These are phyloP conservation scores for Talaromyces borbonicus DNA, from an alignment of 495 filamentous ascomycete genomes.

Conservation along the genomic window DNA sequence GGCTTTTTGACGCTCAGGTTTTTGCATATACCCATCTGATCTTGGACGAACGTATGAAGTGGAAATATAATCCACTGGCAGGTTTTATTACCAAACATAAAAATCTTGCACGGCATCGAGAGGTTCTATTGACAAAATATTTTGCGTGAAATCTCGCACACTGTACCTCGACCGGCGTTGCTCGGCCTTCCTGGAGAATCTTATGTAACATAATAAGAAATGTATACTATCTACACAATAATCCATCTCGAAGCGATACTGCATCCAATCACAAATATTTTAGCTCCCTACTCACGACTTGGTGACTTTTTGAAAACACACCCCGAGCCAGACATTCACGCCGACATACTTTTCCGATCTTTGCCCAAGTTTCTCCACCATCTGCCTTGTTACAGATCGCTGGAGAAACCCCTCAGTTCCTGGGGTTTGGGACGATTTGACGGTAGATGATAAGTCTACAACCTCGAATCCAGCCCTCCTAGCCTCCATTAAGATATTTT, in stretches of 20 bases:
- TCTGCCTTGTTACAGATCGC: conserved; percentile 40
- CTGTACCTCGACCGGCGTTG: conserved; percentile 8
- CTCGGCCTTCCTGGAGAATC: conserved; percentile 10
- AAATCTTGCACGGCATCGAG: conserved; percentile 47
- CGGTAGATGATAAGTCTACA: conserved; percentile 6
- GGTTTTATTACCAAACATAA: conserved; percentile 29
- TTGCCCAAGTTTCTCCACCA: conserved; percentile 40
- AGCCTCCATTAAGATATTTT: conserved; percentile 47
- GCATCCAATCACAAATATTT: no score
- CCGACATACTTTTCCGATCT: conserved; percentile 64
- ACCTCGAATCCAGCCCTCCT: conserved; percentile 42
- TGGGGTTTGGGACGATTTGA: background rate
- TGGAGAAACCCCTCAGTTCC: conserved; percentile 26
- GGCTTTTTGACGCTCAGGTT: conserved; percentile 74
- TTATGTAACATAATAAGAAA: no score
- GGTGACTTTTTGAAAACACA: conserved; percentile 44
- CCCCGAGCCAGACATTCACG: conserved; percentile 54
- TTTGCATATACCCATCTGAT: conserved; percentile 88
- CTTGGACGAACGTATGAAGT: conserved; percentile 48
- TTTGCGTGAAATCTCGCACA: no score
- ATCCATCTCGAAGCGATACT: no score
- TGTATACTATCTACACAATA: conserved; percentile 10
- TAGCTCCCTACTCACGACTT: no score
- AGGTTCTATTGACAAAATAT: conserved; percentile 34
- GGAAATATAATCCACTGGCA: conserved; percentile 40